These are phyloP conservation scores for Casuarina glauca DNA, from an alignment of 306 rosid species.

Conservation along the genomic window DNA sequence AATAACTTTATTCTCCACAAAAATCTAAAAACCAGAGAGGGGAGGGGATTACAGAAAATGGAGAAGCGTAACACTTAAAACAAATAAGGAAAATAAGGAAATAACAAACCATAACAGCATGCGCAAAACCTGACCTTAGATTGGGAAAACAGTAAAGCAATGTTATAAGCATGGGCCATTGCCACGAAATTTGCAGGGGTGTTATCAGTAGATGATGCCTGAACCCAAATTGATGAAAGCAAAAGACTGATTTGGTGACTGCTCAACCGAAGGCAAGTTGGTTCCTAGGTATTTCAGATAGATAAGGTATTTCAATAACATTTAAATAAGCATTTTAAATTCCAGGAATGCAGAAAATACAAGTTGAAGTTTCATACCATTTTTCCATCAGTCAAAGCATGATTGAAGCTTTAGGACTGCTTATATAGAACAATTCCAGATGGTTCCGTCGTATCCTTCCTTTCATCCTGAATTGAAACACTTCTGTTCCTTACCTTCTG, in stretches of 20 bases:
- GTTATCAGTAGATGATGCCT: conserved; percentile 14
- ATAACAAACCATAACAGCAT: too few relatives aligned
- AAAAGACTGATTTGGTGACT: conserved; percentile 90
- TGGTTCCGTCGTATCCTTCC: conserved; percentile 33
- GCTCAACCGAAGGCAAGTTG: conserved; percentile 78
- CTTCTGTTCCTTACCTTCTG: conserved; percentile 39
- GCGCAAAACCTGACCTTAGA: too few relatives aligned
- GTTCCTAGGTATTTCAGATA: conserved; percentile 52
- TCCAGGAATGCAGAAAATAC: not conserved
- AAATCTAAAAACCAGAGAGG: too few relatives aligned
- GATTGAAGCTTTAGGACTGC: conserved; percentile 39
- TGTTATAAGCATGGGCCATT: too few relatives aligned
- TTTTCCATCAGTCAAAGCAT: conserved; percentile 53
- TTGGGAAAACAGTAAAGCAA: too few relatives aligned
- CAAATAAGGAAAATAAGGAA: too few relatives aligned
- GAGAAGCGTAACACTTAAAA: too few relatives aligned
- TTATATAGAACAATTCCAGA: conserved; percentile 32
- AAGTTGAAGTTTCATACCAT: conserved; percentile 44
- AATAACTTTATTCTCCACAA: too few relatives aligned
- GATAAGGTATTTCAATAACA: not conserved
- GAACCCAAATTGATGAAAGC: conserved; percentile 96
- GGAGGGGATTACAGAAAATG: too few relatives aligned
- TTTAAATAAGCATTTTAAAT: conserved; percentile 6
- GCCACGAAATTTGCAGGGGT: too few relatives aligned
- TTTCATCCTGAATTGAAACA: conserved; percentile 46